These are phyloP conservation scores for Porphyrellus cyaneotinctus DNA, from an alignment of 768 basidiomycete genomes.

Conservation along the genomic window DNA sequence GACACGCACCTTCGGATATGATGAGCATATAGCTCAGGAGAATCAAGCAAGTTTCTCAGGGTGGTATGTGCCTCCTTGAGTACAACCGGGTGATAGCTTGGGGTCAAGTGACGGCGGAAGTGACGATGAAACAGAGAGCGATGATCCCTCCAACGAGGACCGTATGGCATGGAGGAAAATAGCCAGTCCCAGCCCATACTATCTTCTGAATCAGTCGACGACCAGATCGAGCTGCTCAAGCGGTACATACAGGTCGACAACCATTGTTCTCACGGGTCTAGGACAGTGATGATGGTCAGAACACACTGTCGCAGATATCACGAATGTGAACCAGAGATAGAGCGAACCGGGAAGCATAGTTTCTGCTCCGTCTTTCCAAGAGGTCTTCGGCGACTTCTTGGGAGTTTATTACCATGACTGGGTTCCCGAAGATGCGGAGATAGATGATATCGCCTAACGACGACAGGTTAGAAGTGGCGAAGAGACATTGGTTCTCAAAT, in stretches of 20 bases:
- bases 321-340: not conserved
- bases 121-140: slow-evolving; percentile 37
- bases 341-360: slow-evolving; percentile 38
- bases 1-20: slow-evolving; percentile 33
- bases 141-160: slow-evolving; percentile 35
- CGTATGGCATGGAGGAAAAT: slow-evolving; percentile 40
- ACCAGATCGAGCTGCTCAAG: not conserved
- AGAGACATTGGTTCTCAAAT: not conserved
- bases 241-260: slow-evolving; percentile 38
- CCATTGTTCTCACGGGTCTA: slow-evolving; percentile 40
- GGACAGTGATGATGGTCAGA: not conserved
- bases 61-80: slow-evolving; percentile 36
- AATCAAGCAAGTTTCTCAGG: slow-evolving; percentile 35
- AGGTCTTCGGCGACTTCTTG: slow-evolving; percentile 39
- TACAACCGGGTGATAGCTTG: slow-evolving; percentile 26
- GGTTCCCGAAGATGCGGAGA: slow-evolving; percentile 41
- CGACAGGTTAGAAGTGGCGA: not conserved
- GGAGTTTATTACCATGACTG: slow-evolving; percentile 45
- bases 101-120: slow-evolving; percentile 29
- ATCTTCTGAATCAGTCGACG: not conserved
- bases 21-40: slow-evolving; percentile 36
- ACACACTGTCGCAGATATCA: not conserved
- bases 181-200: slow-evolving; percentile 50
- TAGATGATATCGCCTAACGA: slow-evolving; percentile 45
- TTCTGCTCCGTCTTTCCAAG: slow-evolving; percentile 42